These are phyloP conservation scores for Furculomyces boomerangus DNA, from an alignment of 371 early-diverging fungal species.

Conservation along the genomic window DNA sequence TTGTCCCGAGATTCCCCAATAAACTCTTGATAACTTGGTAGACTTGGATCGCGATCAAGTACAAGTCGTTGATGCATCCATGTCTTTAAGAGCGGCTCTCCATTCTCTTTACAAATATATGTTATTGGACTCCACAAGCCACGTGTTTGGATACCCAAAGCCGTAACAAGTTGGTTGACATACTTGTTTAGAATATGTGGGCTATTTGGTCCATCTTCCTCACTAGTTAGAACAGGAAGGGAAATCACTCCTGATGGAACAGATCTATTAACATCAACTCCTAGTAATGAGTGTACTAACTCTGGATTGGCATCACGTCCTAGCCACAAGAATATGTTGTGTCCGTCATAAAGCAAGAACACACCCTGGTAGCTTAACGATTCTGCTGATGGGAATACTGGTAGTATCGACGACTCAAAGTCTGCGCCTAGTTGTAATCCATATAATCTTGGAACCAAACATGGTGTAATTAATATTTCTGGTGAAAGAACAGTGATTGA, in stretches of 20 bases:
- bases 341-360: slow-evolving; percentile 66
- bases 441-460: slow-evolving; percentile 60
- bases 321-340: slow-evolving; percentile 76
- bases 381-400: slow-evolving; percentile 57
- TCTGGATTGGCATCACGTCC: slow-evolving; percentile 61
- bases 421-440: slow-evolving; percentile 36
- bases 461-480: slow-evolving; percentile 47
- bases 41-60: slow-evolving; percentile 73
- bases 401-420: slow-evolving; percentile 9
- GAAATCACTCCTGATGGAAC: slow-evolving; percentile 16
- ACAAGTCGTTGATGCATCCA: slow-evolving; percentile 74
- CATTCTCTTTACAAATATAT: slow-evolving; percentile 82
- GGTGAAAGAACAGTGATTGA: slow-evolving; percentile 54
- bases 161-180: slow-evolving; percentile 16
- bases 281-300: slow-evolving; percentile 31
- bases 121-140: slow-evolving; percentile 23
- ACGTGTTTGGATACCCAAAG: slow-evolving; percentile 9
- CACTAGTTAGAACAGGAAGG: slow-evolving; percentile 13
- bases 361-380: slow-evolving; percentile 64
- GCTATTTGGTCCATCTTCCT: slow-evolving; percentile 1
- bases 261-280: slow-evolving; percentile 8
- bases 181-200: slow-evolving; percentile 19
- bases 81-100: slow-evolving; percentile 62
- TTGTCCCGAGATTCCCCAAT: slow-evolving; percentile 32
- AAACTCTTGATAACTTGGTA: slow-evolving; percentile 70